phyloP scores from a whole-genome alignment of 2,329 filamentous ascomycete species.

The Teratosphaeria epicoccoides region DNA sequence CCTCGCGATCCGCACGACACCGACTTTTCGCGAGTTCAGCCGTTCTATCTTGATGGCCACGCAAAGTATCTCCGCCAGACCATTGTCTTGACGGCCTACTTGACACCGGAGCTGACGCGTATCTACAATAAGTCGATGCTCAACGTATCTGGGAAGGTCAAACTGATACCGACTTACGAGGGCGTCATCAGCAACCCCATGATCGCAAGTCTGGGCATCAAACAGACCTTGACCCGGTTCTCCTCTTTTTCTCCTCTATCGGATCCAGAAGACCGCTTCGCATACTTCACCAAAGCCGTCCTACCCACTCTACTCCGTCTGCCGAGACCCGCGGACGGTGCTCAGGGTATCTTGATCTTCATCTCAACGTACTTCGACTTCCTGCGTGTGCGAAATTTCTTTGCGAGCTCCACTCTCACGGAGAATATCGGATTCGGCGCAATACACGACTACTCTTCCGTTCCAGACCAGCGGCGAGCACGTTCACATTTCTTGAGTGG shows the following conservation, averaged over 20 bases:
- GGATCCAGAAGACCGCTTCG: conserved; percentile 82
- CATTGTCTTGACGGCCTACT: conserved; percentile 67
- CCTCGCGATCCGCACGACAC: conserved; percentile 74
- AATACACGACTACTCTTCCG: conserved; percentile 78
- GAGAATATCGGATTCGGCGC: conserved; percentile 60
- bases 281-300: conserved; percentile 76
- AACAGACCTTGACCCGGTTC: conserved; percentile 85
- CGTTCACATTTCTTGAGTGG: conserved; percentile 79
- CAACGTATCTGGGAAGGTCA: conserved; percentile 71
- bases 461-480: conserved; percentile 69
- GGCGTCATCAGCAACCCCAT: conserved; percentile 48
- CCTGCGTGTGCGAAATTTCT: conserved; percentile 83
- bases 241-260: conserved; percentile 56
- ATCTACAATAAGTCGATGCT: conserved; percentile 65
- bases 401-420: conserved; percentile 56
- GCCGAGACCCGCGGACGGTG: conserved; percentile 45
- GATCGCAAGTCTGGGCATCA: conserved; percentile 49
- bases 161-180: conserved; percentile 59
- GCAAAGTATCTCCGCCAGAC: conserved; percentile 76
- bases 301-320: conserved; percentile 64
- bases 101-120: conserved; percentile 72
- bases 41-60: conserved; percentile 86
- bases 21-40: conserved; percentile 81
- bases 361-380: conserved; percentile 93
- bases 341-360: conserved; percentile 63